phyloP scores from a whole-genome alignment of 371 early-diverging fungal genomes.

The Mortierella sp. region DNA sequence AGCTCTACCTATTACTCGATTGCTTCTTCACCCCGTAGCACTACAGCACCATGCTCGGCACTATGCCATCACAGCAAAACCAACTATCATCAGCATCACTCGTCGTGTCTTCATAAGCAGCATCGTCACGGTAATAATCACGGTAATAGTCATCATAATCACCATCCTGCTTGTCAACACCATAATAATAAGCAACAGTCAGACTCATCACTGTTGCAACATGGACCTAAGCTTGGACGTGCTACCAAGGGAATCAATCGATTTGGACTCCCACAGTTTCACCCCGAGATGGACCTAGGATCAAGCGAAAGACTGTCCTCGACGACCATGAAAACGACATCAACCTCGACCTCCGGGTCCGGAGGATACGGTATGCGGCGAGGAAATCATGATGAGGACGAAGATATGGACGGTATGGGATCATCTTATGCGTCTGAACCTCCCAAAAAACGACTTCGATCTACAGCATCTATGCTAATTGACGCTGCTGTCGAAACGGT shows the following conservation, averaged over 20 bases:
- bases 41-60: conserved; percentile 28
- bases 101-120: conserved; percentile 14
- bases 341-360: conserved; percentile 24
- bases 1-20: conserved; percentile 26
- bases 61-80: conserved; percentile 18
- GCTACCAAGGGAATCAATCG: conserved; percentile 36
- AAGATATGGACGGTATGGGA: conserved; percentile 15
- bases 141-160: conserved; percentile 16
- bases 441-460: conserved; percentile 42
- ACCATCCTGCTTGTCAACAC: conserved; percentile 41
- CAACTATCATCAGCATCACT: conserved; percentile 20
- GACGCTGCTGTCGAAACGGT: conserved; percentile 52
- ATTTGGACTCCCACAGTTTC: conserved; percentile 33
- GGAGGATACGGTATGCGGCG: conserved; percentile 34
- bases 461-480: conserved; percentile 43
- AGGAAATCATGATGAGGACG: conserved; percentile 18
- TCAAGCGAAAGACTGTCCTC: conserved; percentile 6
- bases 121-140: neutral
- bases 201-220: neutral
- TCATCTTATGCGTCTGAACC: conserved; percentile 34
- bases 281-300: conserved; percentile 32
- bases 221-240: conserved; percentile 31
- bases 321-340: neutral
- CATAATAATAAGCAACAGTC: conserved; percentile 1
- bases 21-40: conserved; percentile 25